Base-by-base conservation (phyloP, 345 rosid species). In the Conringia planisiliqua region DNA sequence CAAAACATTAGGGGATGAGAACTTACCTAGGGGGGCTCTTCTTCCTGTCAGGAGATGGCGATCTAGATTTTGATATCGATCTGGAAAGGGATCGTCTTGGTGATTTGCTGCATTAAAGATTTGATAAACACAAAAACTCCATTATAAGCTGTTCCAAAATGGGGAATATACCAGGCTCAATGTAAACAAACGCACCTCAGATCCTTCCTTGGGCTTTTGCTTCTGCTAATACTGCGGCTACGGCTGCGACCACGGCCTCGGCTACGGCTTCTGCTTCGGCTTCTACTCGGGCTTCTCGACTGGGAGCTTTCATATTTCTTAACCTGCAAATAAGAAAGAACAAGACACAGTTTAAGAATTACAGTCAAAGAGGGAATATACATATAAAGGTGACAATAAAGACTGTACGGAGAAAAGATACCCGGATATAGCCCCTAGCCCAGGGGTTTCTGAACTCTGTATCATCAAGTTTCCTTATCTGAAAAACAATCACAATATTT, bases 401-500 rank as follows among this genome's bases (percentile, higher is more conserved):
- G 27, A 51, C 50, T 55, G 55, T n/a, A 26, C 18, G n/a, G 26
- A 67, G 50, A 55, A 52, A 58, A 20, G 0, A 56, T 78, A 88
- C 93, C 93, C 88, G 82, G n/a, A 90, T 90, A 78, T 80, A 90
- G 66, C 81, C 80, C 81, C 86, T 87, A 32, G 94, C 88, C 97
- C 94, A 90, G 3, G 97, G 93, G 82, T 88, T 90, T 84, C 83
- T 87, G 81, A 90, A 90, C 81, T 88, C 94, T 3, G 92, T 88
- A 36, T 90, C 97, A 81, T 90, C 89, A 70, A 88, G 97, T 75
- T 88, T 88, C 79, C 89, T 82, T 70, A 87, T 76, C 88, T 87
- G 79, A 70, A 73, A 7, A 26, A 18, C 18, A 18, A 22, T 48
- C 55, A 33, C 7, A 62, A 46, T 10, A 65, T 44, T 22, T 5